Evolutionary conservation across 805 yeast species (phyloP), one percentile per base, ranked within the genome.

Genomic region (Lachancea cidri): DNA sequence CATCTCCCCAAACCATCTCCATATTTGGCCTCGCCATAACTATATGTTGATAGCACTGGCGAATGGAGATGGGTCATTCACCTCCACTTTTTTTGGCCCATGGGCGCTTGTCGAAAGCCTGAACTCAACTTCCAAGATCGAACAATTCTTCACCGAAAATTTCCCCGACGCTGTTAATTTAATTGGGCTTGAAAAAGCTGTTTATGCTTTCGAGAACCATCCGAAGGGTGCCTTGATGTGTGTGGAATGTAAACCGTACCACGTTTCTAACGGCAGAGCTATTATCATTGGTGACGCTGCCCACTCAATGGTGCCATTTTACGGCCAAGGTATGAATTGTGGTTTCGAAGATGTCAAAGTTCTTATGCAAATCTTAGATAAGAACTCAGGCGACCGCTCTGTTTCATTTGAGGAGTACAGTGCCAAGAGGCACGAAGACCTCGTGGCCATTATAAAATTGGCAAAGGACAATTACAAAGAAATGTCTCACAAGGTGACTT

Each of bases 241-340:
- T 46, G 73, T 85, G 5, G 73, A 73, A 35, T 81, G 86, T 50
- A 65, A 66, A 37, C 87, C 91, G 2, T 89, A 86, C 64, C 77
- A 86, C 55, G 72, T 69, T 35, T 60, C 70, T 32, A 84, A 79
- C 35, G 60, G 58, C 7, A 74, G 75, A 43, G 80, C 80, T 13
- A 66, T 89, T 7, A 65, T 89, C 9, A 65, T 89, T 20, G 97
- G 97, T 4, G 97, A 89, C 60, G 95, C 97, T 1, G 95, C 97
- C 0, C 97, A 89, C 64, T 79, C 93, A 20, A 89, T 88, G 96
- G 97, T 89, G 4, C 97, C 97, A n/a, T 89, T 89, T 61, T 89
- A 88, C 57, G 97, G 97, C 7, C 97, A 89, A 61, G 97, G 97
- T 4, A 83, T 89, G 91, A 89, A 89, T 61, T 86, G 95, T 58